Conservation (phyloP, 1,284 basidiomycete species). For the Austroboletus novae-zelandiae region DNA sequence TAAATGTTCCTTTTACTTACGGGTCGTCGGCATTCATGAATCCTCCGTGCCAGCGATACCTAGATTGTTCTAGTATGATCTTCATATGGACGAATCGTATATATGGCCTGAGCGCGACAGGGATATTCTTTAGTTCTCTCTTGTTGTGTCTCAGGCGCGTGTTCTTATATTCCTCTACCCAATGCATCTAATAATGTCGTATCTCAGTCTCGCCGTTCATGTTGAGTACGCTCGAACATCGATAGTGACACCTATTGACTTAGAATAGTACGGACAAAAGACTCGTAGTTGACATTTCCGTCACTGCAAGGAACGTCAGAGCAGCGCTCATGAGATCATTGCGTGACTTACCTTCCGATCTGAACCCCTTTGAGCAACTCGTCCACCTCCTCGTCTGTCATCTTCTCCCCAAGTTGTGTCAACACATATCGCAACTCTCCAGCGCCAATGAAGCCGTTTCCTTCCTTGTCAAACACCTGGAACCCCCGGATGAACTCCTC, state of each 20-base stretch:
- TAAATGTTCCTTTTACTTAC: no score
- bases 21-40: no score
- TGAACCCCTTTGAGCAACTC: slow-evolving; percentile 95
- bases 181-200: no score
- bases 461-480: slow-evolving; percentile 99
- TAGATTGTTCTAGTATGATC: no score
- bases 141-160: no score
- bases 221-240: no score
- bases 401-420: slow-evolving; percentile 46
- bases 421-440: slow-evolving; percentile 27
- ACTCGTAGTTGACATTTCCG: slow-evolving; percentile 97
- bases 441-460: slow-evolving; percentile 82
- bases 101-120: no score
- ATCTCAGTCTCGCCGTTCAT: no score
- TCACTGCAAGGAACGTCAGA: slow-evolving; percentile 55
- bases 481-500: slow-evolving; percentile 99
- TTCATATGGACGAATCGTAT: no score
- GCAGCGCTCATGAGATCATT: background rate
- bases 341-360: slow-evolving; percentile 69
- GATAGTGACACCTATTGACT: slow-evolving; percentile 29
- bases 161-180: no score
- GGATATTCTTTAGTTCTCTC: no score
- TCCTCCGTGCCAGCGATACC: no score
- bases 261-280: slow-evolving; percentile 36
- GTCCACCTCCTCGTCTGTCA: slow-evolving; percentile 97